Conservation (phyloP, 768 basidiomycete species). For the Gautieria morchelliformis region DNA sequence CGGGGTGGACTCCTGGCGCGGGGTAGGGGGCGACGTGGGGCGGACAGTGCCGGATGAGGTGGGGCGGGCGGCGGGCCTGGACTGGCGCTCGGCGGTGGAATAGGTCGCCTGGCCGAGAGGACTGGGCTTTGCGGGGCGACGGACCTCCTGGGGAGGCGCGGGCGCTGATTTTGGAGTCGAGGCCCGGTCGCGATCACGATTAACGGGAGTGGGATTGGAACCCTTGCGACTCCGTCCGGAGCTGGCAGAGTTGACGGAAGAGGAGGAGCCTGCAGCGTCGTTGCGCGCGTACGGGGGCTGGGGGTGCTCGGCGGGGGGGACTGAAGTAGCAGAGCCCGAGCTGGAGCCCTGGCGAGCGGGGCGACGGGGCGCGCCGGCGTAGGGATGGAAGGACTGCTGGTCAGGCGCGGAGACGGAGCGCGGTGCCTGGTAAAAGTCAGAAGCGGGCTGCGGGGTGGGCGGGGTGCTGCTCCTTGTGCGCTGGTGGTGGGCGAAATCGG, state of each 20-base stretch:
- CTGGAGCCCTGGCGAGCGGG: slow-evolving; percentile 39
- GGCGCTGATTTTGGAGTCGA: slow-evolving; percentile 7
- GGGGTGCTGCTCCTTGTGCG: slow-evolving; percentile 11
- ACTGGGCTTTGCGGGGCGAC: slow-evolving; percentile 40
- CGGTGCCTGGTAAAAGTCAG: slow-evolving; percentile 39
- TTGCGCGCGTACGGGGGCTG: slow-evolving; percentile 73
- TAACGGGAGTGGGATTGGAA: slow-evolving; percentile 22
- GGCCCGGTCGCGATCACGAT: slow-evolving; percentile 18
- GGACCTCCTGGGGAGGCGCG: slow-evolving; percentile 11
- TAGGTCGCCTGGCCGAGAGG: slow-evolving; percentile 61
- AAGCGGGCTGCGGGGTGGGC: slow-evolving; percentile 24
- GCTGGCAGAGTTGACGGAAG: slow-evolving; percentile 58
- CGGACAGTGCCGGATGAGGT: slow-evolving; percentile 43
- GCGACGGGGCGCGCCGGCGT: slow-evolving; percentile 63
- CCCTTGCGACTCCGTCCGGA: slow-evolving; percentile 6
- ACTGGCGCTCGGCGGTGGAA: slow-evolving; percentile 46
- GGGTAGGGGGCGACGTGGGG: slow-evolving; percentile 61
- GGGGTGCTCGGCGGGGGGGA: slow-evolving; percentile 19
- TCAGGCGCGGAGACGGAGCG: slow-evolving; percentile 35
- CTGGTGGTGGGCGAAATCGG: slow-evolving; percentile 9
- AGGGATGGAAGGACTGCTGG: slow-evolving; percentile 46
- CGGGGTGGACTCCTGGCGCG: slow-evolving; percentile 19
- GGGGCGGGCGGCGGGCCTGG: not conserved
- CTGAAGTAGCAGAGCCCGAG: slow-evolving; percentile 28
- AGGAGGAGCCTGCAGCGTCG: slow-evolving; percentile 70